Base-by-base conservation (phyloP, 2,329 filamentous ascomycete genomes). In the Colletotrichum sublineola region DNA sequence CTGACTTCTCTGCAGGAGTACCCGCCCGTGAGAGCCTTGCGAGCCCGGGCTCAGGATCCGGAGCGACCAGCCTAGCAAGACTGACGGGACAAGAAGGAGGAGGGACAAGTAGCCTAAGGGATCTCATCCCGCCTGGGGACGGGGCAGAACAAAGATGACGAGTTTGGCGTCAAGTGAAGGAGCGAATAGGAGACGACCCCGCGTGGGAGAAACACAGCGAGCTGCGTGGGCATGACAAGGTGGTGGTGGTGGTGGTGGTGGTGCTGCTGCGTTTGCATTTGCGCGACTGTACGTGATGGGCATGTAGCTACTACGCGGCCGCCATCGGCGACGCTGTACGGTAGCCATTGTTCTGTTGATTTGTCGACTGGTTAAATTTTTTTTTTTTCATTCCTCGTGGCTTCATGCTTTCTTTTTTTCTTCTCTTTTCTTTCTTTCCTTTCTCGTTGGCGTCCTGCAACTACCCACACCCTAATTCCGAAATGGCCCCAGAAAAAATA, bases 401-500 rank as follows among this genome's bases (percentile, higher is more conserved):
- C n/a, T 29, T 12, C 5, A 11, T 52, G 24, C 7, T 63, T n/a
- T 44, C 58, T 40, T 55, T 8, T 42, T 20, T 20, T 44, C 60
- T 44, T 50, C 52, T 71, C 33, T 62, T 62, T 57, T 33, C 20
- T 65, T n/a, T 53, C 24, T 31, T 36, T 31, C 61, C 62, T 53
- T 42, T 29, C 31, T 60, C 57, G 48, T 48, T 71, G 20, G 48
- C 67, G 66, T 50, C 58, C 67, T 73, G 71, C 62, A 67, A 53
- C 56, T 63, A 67, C 57, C 71, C 71, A 73, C 71, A 64, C 56
- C 31, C 44, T 57, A 46, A 63, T 44, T 70, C 55, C 52, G 58
- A 63, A 29, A 38, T 50, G 44, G 61, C 57, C 40, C 60, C 40
- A 48, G 46, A 67, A 62, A 11, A 38, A 57, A 57, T 2, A 12